Percentiles rank a stretch among this genome's conserved stretches.
Conservation (phyloP, 176 grass and related monocot species). For the Ensete glaucum region DNA sequence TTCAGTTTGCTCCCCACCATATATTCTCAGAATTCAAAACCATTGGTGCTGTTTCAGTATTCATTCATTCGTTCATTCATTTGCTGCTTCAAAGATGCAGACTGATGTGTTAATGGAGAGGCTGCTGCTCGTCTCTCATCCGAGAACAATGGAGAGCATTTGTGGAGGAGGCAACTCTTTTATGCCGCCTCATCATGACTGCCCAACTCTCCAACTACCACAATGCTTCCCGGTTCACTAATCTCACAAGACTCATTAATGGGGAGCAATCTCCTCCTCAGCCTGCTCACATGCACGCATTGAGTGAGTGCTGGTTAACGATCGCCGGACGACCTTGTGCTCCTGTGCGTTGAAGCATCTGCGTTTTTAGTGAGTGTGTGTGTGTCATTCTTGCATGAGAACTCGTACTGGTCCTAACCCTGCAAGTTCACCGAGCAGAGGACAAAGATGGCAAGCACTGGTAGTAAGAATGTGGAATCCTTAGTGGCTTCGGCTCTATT, state of each 20-base stretch:
- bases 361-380: background rate
- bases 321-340: background rate
- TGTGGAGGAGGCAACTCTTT: too few relatives aligned
- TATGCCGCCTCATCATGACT: too few relatives aligned
- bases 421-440: background rate
- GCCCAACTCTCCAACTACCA: background rate
- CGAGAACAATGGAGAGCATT: too few relatives aligned
- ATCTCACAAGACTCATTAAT: background rate
- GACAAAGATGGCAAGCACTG: background rate
- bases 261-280: background rate
- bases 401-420: background rate
- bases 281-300: constrained; percentile 6
- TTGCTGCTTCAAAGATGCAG: too few relatives aligned
- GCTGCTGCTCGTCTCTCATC: too few relatives aligned
- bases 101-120: too few relatives aligned
- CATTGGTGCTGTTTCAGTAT: too few relatives aligned
- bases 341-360: background rate
- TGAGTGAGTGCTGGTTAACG: constrained; percentile 1
- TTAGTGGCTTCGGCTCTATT: constrained; percentile 27
- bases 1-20: too few relatives aligned
- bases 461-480: constrained; percentile 15
- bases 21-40: too few relatives aligned
- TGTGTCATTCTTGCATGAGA: background rate
- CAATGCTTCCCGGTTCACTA: background rate
- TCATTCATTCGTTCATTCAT: too few relatives aligned